Evolutionary conservation across 2,329 filamentous ascomycete genomes (phyloP), one percentile per base, ranked within the genome.

Genomic region (Stagonosporopsis chrysanthemi): DNA sequence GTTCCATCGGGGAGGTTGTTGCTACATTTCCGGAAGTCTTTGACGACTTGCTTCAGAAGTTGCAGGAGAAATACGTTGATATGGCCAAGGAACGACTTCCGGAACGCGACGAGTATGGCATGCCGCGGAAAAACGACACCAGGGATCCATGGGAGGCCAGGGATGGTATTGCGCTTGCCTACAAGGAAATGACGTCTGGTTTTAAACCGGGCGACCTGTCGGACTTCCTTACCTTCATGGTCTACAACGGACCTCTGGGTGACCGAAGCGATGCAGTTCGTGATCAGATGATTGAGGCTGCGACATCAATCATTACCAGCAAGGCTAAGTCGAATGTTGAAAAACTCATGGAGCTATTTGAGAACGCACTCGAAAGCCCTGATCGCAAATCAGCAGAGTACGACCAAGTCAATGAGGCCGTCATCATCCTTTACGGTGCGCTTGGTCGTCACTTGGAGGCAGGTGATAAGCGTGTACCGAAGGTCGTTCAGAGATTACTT

Each of bases 391-490:
- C 89, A 0, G 87, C 93, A 64, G 86, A 89, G 51, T 88, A 91
- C 17, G 96, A 99, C 76, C 86, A 92, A 58, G 90, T 98, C 62
- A 97, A 97, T 67, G 95, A 99, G 78, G 95, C 96, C 17, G 93
- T 99, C 49, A 93, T 99, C 66, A 95, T 99, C 67, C 89, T 99
- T 75, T 99, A 99, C 69, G 95, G 95, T 73, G 94, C 96, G 48
- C 81, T 99, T 35, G 95, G 93, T 40, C 88, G 91, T 48, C 95
- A 99, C 80, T 80, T 99, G 57, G 86, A 90, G 65, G 78, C 87
- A 7, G 92, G 92, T n/a, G 95, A 99, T 75, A 80, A 87, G 64
- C 93, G 96, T 69, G 86, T 98, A 45, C 92, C 93, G 1, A 88
- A 90, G 54, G 95, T 99, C 42, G 88, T 99, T 47, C 89, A 94